These are phyloP conservation scores for Metarhizium robertsii DNA, from an alignment of 2,329 filamentous ascomycete genomes.

Conservation along the genomic window DNA sequence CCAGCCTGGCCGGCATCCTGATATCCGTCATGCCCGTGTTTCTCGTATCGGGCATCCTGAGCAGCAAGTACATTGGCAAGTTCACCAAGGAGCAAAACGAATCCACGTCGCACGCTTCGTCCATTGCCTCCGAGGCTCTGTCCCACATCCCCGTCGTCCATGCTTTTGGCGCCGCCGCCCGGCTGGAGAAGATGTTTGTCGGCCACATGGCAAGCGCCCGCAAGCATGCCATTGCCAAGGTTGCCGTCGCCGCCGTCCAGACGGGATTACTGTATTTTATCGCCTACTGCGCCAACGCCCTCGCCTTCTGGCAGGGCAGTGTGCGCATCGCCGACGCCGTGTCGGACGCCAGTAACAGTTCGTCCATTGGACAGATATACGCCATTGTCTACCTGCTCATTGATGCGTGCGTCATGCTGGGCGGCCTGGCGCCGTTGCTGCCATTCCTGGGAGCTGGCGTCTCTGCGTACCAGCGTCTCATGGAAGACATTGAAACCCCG, in stretches of 20 bases:
- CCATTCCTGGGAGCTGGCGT: slow-evolving; percentile 39
- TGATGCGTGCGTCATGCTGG: slow-evolving; percentile 36
- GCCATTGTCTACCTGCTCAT: slow-evolving; percentile 47
- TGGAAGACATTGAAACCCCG: no score
- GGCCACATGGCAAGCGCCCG: slow-evolving; percentile 39
- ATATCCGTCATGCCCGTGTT: slow-evolving; percentile 54
- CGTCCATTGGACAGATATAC: slow-evolving; percentile 17
- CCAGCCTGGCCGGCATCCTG: slow-evolving; percentile 53
- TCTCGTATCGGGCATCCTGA: slow-evolving; percentile 46
- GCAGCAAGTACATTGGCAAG: slow-evolving; percentile 43
- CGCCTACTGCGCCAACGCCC: slow-evolving; percentile 54
- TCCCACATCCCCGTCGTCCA: slow-evolving; percentile 52
- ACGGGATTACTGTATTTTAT: slow-evolving; percentile 58
- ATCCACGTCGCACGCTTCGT: slow-evolving; percentile 45
- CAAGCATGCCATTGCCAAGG: slow-evolving; percentile 47
- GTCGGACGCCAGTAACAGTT: no score
- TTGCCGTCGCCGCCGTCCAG: slow-evolving; percentile 44
- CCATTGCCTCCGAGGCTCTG: slow-evolving; percentile 52
- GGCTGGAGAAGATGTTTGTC: slow-evolving; percentile 50
- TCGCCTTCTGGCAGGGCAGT: slow-evolving; percentile 49
- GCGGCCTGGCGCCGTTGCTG: slow-evolving; percentile 48
- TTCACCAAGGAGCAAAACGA: slow-evolving; percentile 40
- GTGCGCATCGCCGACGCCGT: no score
- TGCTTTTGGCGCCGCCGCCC: slow-evolving; percentile 48
- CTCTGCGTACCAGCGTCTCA: no score